These are phyloP conservation scores for Stereum hirsutum DNA, from an alignment of 1,284 basidiomycete species.

Conservation along the genomic window DNA sequence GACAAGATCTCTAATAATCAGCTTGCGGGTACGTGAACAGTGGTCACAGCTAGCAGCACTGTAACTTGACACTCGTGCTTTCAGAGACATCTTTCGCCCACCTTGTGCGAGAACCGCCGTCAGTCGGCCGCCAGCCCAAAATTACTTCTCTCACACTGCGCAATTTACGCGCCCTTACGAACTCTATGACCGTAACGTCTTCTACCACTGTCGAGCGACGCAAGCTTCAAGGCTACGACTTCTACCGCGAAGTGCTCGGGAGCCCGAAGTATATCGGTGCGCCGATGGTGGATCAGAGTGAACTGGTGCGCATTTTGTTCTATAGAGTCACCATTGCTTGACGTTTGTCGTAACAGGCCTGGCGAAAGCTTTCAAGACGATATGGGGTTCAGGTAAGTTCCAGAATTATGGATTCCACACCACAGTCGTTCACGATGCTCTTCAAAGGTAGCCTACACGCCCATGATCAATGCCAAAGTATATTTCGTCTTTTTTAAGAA, in stretches of 20 bases:
- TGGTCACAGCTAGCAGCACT: too few species aligned
- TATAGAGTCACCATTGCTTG: not conserved
- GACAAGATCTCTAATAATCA: too few species aligned
- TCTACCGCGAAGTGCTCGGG: constrained; percentile 71
- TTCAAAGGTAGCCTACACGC: constrained; percentile 82
- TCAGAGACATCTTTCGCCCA: too few species aligned
- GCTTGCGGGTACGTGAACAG: too few species aligned
- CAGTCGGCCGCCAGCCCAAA: too few species aligned
- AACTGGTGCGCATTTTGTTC: constrained; percentile 53
- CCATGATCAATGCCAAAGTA: constrained; percentile 95
- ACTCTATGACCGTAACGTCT: too few species aligned
- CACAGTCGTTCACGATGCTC: not conserved
- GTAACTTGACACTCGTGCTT: too few species aligned
- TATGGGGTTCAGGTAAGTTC: constrained; percentile 73
- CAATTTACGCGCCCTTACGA: too few species aligned
- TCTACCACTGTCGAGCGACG: too few species aligned
- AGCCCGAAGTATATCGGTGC: constrained; percentile 87
- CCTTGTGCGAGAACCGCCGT: too few species aligned
- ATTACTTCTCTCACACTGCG: too few species aligned
- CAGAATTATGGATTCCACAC: constrained; percentile 9
- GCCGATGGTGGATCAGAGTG: constrained; percentile 97
- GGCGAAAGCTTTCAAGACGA: constrained; percentile 81
- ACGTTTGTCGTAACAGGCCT: constrained; percentile 47
- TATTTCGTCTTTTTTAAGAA: too few species aligned
- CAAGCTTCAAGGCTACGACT: constrained; percentile 75